phyloP scores from a whole-genome alignment of 768 basidiomycete genomes.

The Mycena pura region DNA sequence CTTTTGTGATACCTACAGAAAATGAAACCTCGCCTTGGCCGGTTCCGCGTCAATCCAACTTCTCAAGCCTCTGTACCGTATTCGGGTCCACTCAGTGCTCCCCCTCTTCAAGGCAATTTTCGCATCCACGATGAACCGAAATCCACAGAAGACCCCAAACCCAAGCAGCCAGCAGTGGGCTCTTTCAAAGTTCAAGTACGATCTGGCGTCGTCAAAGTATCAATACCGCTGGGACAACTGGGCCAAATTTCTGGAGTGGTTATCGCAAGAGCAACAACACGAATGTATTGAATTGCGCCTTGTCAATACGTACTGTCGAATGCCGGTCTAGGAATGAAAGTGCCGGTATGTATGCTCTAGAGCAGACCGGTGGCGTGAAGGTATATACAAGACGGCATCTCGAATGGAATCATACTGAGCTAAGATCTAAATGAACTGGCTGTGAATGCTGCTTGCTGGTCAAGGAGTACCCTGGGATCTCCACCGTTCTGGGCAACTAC shows the following conservation, averaged over 20 bases:
- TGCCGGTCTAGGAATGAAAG: neutral
- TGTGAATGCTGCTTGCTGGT: neutral
- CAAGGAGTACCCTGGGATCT: too few relatives aligned
- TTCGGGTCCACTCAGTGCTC: too few relatives aligned
- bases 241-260: neutral
- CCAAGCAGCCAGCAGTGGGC: neutral
- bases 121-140: too few relatives aligned
- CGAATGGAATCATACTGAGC: neutral
- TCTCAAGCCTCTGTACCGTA: too few relatives aligned
- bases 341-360: neutral
- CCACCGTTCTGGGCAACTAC: too few relatives aligned
- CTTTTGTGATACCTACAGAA: too few relatives aligned
- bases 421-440: neutral
- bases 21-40: too few relatives aligned
- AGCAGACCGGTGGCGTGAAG: neutral
- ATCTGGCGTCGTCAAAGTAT: neutral
- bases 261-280: neutral
- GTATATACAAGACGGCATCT: neutral
- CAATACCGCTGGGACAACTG: neutral
- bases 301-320: neutral
- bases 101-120: too few relatives aligned
- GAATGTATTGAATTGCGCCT: neutral
- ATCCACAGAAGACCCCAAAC: too few relatives aligned
- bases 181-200: neutral
- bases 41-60: too few relatives aligned